A percentile compares a stretch with the other conserved stretches of the same genome.
Conservation (phyloP, 192 early-diverging fungal species). For the Coemansia furcata region DNA sequence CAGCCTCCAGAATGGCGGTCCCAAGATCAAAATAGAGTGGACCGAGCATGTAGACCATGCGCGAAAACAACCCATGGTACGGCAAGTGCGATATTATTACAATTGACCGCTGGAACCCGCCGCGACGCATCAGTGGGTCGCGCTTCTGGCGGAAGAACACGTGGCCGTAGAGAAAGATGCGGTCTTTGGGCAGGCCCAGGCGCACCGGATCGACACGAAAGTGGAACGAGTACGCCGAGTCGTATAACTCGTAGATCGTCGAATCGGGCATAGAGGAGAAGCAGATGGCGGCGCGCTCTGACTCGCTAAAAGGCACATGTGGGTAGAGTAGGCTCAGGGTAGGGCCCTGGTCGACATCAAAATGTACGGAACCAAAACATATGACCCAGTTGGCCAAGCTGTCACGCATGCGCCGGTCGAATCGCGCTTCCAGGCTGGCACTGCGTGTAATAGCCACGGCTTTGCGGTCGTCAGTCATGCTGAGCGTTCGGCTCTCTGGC, state of each 20-base stretch:
- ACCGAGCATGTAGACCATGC: slow-evolving; percentile 71
- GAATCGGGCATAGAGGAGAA: slow-evolving; percentile 80
- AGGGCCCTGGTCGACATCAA: slow-evolving; percentile 81
- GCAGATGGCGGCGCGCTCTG: slow-evolving; percentile 73
- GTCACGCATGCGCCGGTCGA: slow-evolving; percentile 28
- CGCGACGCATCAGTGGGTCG: slow-evolving; percentile 80
- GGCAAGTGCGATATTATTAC: slow-evolving; percentile 87
- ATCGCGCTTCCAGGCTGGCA: slow-evolving; percentile 50
- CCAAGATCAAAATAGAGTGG: slow-evolving; percentile 80
- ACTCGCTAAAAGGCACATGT: slow-evolving; percentile 61
- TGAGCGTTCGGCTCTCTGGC: slow-evolving; percentile 39
- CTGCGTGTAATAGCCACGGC: slow-evolving; percentile 33
- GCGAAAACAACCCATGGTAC: slow-evolving; percentile 82
- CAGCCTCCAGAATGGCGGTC: slow-evolving; percentile 73
- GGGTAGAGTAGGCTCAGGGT: slow-evolving; percentile 73
- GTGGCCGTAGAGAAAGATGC: slow-evolving; percentile 69
- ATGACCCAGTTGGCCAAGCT: slow-evolving; percentile 58
- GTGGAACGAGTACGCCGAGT: slow-evolving; percentile 71
- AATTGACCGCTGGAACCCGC: slow-evolving; percentile 91
- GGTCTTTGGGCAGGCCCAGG: slow-evolving; percentile 45
- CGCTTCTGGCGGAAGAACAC: slow-evolving; percentile 93
- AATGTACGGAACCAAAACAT: slow-evolving; percentile 74
- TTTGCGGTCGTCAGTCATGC: slow-evolving; percentile 31
- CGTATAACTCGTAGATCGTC: slow-evolving; percentile 70
- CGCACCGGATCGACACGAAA: slow-evolving; percentile 59